These are phyloP conservation scores for Lepidopterella palustris DNA, from an alignment of 495 filamentous ascomycete species.

Conservation along the genomic window DNA sequence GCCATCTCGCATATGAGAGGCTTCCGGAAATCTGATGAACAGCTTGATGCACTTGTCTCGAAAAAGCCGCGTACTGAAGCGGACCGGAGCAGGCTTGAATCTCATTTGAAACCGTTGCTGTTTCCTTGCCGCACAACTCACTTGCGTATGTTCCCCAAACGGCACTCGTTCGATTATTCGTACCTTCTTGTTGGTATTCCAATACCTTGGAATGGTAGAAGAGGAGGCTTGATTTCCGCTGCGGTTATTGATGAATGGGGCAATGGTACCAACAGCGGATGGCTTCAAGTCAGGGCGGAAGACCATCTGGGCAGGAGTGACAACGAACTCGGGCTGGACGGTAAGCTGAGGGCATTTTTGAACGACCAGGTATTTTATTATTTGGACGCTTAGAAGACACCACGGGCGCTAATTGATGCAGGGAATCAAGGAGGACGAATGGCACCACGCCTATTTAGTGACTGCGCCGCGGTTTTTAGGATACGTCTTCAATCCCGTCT, in stretches of 20 bases:
- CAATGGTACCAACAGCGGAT: conserved; percentile 25
- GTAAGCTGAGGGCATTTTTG: conserved; percentile 56
- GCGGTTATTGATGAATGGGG: conserved; percentile 31
- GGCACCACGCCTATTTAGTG: conserved; percentile 60
- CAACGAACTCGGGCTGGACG: conserved; percentile 42
- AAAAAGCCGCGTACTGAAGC: not conserved
- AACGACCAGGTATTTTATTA: conserved; percentile 38
- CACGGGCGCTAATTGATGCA: conserved; percentile 16
- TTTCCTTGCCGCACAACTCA: conserved; percentile 59
- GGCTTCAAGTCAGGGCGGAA: conserved; percentile 52
- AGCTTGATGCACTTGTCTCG: not conserved
- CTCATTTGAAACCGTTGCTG: conserved; percentile 12
- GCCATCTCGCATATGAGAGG: not conserved
- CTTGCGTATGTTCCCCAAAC: conserved; percentile 53
- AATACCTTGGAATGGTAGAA: conserved; percentile 50
- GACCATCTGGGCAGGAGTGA: conserved; percentile 54
- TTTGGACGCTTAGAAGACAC: not conserved
- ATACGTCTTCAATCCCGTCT: conserved; percentile 70
- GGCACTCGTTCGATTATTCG: conserved; percentile 59
- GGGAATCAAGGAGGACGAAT: conserved; percentile 47
- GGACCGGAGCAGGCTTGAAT: not conserved
- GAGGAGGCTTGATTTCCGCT: conserved; percentile 50
- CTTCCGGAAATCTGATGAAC: not conserved
- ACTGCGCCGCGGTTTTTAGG: conserved; percentile 63
- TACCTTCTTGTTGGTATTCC: conserved; percentile 62